These are phyloP conservation scores for Populus euphratica DNA, from an alignment of 345 rosid species.

Conservation along the genomic window DNA sequence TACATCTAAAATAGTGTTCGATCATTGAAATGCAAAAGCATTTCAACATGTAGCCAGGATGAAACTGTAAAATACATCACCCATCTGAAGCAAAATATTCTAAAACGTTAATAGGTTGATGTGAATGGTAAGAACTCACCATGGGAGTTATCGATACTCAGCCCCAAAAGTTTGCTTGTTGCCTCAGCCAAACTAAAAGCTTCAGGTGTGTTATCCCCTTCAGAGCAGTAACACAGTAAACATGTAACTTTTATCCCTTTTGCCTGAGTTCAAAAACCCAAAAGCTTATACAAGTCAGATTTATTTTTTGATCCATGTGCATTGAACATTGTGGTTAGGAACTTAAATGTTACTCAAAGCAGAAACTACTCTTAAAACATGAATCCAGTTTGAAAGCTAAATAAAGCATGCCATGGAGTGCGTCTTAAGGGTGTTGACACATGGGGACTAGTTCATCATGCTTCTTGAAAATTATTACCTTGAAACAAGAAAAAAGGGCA, in stretches of 20 bases:
- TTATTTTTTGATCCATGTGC: neutral
- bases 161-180: conserved; percentile 46
- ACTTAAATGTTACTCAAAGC: neutral
- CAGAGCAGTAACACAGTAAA: conserved; percentile 85
- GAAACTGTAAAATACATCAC: neutral
- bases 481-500: conserved; percentile 79
- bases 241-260: conserved; percentile 79
- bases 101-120: neutral
- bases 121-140: conserved; percentile 39
- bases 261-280: conserved; percentile 47
- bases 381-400: neutral
- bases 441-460: neutral
- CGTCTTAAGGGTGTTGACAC: neutral
- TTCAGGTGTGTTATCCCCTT: conserved; percentile 87
- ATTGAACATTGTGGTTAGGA: neutral
- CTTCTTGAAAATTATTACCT: conserved; percentile 39
- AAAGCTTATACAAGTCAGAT: conserved; percentile 11
- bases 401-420: neutral
- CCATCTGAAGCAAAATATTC: neutral
- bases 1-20: neutral
- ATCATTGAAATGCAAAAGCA: neutral
- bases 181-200: conserved; percentile 77
- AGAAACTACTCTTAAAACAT: neutral
- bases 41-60: neutral
- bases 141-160: conserved; percentile 36